These are phyloP conservation scores for Farysia itapuensis DNA, from an alignment of 1,284 basidiomycete species.

Conservation along the genomic window DNA sequence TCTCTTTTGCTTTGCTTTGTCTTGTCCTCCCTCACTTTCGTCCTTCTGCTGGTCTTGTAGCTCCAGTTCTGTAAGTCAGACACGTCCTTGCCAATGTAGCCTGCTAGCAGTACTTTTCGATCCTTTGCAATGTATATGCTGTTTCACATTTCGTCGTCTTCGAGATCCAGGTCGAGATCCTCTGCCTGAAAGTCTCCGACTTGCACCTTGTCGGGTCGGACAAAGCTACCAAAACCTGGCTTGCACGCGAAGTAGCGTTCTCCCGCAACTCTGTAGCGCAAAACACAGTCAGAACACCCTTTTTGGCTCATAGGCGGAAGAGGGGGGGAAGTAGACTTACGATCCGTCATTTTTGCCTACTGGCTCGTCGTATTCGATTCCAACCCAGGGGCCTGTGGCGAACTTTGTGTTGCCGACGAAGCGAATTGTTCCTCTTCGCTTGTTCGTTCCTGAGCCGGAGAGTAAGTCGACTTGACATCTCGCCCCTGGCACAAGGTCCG, in stretches of 20 bases:
- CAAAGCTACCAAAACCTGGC: conserved; percentile 80
- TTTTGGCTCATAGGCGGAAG: too few relatives aligned
- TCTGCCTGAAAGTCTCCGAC: conserved; percentile 77
- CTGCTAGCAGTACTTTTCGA: too few relatives aligned
- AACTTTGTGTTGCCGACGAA: conserved; percentile 83
- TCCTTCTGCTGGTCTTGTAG: too few relatives aligned
- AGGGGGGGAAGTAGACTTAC: conserved; percentile 65
- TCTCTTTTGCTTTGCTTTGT: too few relatives aligned
- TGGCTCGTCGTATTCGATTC: conserved; percentile 93
- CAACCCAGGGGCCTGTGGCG: conserved; percentile 74
- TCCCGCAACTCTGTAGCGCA: conserved; percentile 71
- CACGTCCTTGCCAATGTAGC: too few relatives aligned
- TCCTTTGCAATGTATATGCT: conserved; percentile 4
- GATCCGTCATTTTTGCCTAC: conserved; percentile 92
- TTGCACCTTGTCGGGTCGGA: conserved; percentile 77
- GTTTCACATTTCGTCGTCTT: conserved; percentile 37
- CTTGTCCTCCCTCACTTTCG: too few relatives aligned
- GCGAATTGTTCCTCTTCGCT: conserved; percentile 78
- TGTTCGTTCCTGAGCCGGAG: conserved; percentile 42
- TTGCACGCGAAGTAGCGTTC: conserved; percentile 79
- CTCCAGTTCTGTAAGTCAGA: too few relatives aligned
- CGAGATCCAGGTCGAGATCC: conserved; percentile 16
- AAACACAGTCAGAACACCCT: too few relatives aligned
- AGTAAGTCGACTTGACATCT: conserved; percentile 78
- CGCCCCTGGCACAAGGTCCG: conserved; percentile 68